A percentile compares a stretch with the other conserved stretches of the same genome.
phyloP scores from a whole-genome alignment of 2,329 filamentous ascomycete species.

The Penicillium rolfsii region DNA sequence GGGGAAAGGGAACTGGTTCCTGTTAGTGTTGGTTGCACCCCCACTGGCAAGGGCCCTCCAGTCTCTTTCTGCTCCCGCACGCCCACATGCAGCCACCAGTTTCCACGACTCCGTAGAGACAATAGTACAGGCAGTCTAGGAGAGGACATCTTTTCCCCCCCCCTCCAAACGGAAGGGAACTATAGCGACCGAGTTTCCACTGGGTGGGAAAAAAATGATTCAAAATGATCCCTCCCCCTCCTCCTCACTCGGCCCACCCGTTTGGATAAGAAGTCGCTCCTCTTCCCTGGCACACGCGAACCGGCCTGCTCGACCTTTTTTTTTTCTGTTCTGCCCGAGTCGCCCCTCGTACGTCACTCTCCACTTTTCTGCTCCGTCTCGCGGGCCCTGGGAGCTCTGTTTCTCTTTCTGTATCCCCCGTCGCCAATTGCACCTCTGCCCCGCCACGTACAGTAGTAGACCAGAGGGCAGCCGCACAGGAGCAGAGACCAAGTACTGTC shows the following conservation, averaged over 20 bases:
- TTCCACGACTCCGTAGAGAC: neutral
- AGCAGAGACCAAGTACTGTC: neutral
- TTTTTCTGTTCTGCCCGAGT: slow-evolving; percentile 17
- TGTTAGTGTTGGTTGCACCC: neutral
- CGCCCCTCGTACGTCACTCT: slow-evolving; percentile 32
- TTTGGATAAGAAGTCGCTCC: slow-evolving; percentile 12
- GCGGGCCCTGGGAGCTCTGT: slow-evolving; percentile 6
- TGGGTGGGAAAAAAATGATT: neutral
- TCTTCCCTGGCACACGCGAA: slow-evolving; percentile 19
- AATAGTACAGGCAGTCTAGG: too few species aligned
- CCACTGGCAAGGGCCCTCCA: neutral
- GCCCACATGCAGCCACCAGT: neutral
- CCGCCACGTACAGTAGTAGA: slow-evolving; percentile 9
- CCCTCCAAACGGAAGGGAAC: neutral
- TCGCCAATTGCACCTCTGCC: slow-evolving; percentile 7
- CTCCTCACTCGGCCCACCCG: slow-evolving; percentile 3
- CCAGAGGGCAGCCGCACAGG: neutral
- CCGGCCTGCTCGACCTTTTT: slow-evolving; percentile 11
- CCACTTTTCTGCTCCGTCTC: slow-evolving; percentile 15
- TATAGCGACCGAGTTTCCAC: neutral
- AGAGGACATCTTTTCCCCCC: neutral
- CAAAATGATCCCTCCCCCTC: too few species aligned
- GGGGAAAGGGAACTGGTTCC: neutral
- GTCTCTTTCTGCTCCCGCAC: neutral
- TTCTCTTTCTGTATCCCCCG: neutral